phyloP scores from a whole-genome alignment of 2,329 filamentous ascomycete species.

The Talaromyces sp. region DNA sequence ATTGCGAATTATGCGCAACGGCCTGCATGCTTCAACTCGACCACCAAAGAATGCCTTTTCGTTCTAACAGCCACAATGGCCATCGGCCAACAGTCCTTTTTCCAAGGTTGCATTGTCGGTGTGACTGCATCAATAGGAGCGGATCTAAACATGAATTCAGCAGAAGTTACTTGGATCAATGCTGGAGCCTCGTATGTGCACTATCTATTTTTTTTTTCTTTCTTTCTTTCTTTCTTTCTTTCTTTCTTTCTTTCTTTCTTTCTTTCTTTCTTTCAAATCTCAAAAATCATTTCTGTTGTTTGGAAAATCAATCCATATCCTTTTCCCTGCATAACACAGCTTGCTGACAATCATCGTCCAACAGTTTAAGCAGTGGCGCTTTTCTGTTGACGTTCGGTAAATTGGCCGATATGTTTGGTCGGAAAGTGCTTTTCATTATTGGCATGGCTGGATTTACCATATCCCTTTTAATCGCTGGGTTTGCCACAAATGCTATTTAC shows the following conservation, averaged over 20 bases:
- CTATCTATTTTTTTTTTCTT: not conserved
- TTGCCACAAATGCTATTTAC: constrained; percentile 60
- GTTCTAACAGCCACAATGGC: constrained; percentile 69
- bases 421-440: constrained; percentile 61
- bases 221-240: too few species aligned
- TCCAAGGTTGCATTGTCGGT: constrained; percentile 62
- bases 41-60: constrained; percentile 65
- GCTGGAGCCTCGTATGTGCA: constrained; percentile 59
- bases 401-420: constrained; percentile 67
- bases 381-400: constrained; percentile 69
- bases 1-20: constrained; percentile 9
- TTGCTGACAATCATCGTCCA: constrained; percentile 10
- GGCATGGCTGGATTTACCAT: constrained; percentile 63
- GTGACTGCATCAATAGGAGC: constrained; percentile 63
- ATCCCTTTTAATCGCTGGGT: constrained; percentile 61
- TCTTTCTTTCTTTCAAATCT: too few species aligned
- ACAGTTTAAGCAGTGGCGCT: constrained; percentile 62
- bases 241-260: too few species aligned
- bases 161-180: constrained; percentile 69
- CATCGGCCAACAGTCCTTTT: constrained; percentile 64
- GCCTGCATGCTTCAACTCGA: constrained; percentile 58
- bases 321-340: not conserved
- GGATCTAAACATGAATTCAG: constrained; percentile 65
- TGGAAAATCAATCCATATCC: not conserved
- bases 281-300: not conserved